phyloP scores from a whole-genome alignment of 768 basidiomycete genomes.

The Pulveroboletus ravenelii region DNA sequence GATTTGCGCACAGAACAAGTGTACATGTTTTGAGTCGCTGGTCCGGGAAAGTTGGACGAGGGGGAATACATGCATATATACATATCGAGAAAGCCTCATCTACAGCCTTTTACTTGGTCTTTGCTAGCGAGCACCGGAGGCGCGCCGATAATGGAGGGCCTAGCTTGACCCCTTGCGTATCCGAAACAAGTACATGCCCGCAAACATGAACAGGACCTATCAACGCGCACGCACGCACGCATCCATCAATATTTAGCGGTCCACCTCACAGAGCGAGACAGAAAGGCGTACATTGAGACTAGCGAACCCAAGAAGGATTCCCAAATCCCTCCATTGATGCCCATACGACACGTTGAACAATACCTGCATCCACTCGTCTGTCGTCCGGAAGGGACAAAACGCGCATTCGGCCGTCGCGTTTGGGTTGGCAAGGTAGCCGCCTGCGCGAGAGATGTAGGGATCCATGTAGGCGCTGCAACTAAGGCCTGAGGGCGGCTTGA shows the following conservation, averaged over 20 bases:
- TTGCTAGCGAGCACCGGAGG: not conserved
- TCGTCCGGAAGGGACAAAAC: conserved; percentile 51
- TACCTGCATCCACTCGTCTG: conserved; percentile 31
- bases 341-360: conserved; percentile 4
- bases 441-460: conserved; percentile 43
- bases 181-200: not conserved
- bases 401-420: conserved; percentile 48
- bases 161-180: not conserved
- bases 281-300: not conserved
- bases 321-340: conserved; percentile 9
- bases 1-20: too few relatives aligned
- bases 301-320: not conserved
- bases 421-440: conserved; percentile 48
- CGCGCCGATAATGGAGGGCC: not conserved
- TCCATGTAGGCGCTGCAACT: conserved; percentile 51
- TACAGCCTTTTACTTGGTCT: not conserved
- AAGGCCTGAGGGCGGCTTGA: conserved; percentile 50
- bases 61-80: too few relatives aligned
- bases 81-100: too few relatives aligned
- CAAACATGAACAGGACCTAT: not conserved
- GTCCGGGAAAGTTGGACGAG: too few relatives aligned
- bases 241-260: not conserved
- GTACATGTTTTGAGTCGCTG: too few relatives aligned
- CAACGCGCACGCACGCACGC: not conserved
- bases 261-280: too few relatives aligned